A percentile compares a stretch with the other conserved stretches of the same genome.
Conservation (phyloP, 176 grass and related monocot genomes). For the Rhynchospora tenuis region DNA sequence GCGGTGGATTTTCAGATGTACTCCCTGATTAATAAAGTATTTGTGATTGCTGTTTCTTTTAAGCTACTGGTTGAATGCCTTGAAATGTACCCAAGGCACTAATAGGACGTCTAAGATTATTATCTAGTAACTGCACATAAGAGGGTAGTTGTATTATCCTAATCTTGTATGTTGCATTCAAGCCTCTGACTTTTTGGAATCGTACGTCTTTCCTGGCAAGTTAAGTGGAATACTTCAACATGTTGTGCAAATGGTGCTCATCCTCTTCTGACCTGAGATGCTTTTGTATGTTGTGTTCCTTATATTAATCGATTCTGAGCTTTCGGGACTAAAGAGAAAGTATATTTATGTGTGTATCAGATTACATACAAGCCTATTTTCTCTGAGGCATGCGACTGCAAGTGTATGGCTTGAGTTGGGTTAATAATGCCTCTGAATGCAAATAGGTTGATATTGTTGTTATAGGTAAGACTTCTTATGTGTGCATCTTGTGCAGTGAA, state of each 20-base stretch:
- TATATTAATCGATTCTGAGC: background rate
- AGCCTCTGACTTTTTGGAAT: background rate
- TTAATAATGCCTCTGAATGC: background rate
- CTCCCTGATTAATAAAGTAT: background rate
- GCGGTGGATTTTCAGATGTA: background rate
- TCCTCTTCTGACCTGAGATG: background rate
- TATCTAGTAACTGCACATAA: background rate
- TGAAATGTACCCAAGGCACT: background rate
- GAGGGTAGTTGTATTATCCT: background rate
- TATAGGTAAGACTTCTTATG: background rate
- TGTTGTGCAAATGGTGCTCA: background rate
- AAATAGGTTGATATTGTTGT: background rate
- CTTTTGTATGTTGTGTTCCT: background rate
- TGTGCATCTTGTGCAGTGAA: background rate
- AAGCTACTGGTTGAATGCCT: background rate
- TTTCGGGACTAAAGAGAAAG: background rate
- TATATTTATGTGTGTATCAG: background rate
- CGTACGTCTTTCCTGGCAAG: background rate
- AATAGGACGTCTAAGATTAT: background rate
- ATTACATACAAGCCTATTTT: background rate
- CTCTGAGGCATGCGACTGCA: conserved; percentile 1
- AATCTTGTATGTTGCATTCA: background rate
- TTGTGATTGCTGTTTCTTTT: conserved; percentile 10
- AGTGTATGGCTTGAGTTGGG: background rate
- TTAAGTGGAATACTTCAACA: background rate